These are phyloP conservation scores for Cytospora paraplurivora DNA, from an alignment of 2,329 filamentous ascomycete genomes.

Conservation along the genomic window DNA sequence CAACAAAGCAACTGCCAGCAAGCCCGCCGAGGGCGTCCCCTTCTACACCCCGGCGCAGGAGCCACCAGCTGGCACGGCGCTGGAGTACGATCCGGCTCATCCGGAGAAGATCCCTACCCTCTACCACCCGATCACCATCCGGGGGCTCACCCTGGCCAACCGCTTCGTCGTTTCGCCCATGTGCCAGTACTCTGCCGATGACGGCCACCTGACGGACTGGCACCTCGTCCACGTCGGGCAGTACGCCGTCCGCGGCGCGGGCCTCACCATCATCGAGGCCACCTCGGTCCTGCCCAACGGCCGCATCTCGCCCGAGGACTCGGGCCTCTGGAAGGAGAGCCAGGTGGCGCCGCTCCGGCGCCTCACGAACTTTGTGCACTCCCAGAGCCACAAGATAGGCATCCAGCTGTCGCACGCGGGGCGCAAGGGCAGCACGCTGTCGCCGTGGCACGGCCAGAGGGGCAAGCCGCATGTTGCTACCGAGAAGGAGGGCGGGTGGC, in stretches of 20 bases:
- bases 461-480: conserved; percentile 54
- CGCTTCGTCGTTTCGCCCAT: conserved; percentile 62
- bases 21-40: conserved; percentile 48
- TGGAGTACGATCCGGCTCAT: conserved; percentile 33
- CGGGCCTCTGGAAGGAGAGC: conserved; percentile 80
- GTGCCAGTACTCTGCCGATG: conserved; percentile 60
- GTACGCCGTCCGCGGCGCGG: conserved; percentile 74
- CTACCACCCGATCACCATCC: conserved; percentile 58
- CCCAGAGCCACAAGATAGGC: conserved; percentile 73
- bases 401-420: conserved; percentile 85
- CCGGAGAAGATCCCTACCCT: conserved; percentile 50
- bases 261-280: conserved; percentile 75
- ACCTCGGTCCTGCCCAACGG: conserved; percentile 75
- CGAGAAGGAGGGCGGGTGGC: conserved; percentile 57
- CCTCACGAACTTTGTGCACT: conserved; percentile 78
- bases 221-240: conserved; percentile 74
- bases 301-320: conserved; percentile 79
- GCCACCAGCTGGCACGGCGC: conserved; percentile 52
- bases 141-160: conserved; percentile 56
- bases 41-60: conserved; percentile 59
- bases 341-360: conserved; percentile 73
- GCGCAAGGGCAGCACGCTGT: conserved; percentile 62
- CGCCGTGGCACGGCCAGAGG: conserved; percentile 65
- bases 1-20: conserved; percentile 36
- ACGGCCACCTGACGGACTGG: conserved; percentile 74